Evolutionary conservation across 2,329 filamentous ascomycete species (phyloP).

Genomic region (Ceratocystis colombiana): DNA sequence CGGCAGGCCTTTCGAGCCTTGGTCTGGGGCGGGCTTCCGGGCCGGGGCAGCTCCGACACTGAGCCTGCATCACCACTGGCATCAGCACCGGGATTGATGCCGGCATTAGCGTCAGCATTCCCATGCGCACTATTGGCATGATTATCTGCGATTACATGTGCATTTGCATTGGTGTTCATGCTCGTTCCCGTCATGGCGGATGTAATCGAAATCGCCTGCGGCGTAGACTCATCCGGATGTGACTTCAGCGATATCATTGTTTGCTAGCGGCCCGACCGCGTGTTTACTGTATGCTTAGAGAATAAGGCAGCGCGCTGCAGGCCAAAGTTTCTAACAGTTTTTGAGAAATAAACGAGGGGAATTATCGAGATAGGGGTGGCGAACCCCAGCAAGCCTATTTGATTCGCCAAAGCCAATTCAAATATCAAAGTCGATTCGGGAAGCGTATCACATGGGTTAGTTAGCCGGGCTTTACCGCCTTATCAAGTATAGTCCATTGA

Average conservation of each 20-base stretch:
- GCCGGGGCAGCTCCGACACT: neutral
- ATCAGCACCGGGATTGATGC: neutral
- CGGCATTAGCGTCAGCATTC: neutral
- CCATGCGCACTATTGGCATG: neutral
- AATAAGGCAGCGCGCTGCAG: too few species aligned
- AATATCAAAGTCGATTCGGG: neutral
- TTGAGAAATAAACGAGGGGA: too few species aligned
- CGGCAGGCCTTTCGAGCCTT: constrained; percentile 32
- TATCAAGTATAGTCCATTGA: constrained; percentile 4
- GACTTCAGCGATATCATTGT: constrained; percentile 4
- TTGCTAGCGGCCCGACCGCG: neutral
- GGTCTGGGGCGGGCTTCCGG: constrained; percentile 21
- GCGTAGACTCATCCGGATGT: neutral
- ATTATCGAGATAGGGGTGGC: neutral
- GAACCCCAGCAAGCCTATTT: neutral
- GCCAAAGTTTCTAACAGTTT: too few species aligned
- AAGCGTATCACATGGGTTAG: neutral
- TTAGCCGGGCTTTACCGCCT: constrained; percentile 2
- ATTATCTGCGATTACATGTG: neutral
- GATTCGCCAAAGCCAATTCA: neutral
- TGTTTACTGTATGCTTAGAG: neutral
- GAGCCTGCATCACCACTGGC: neutral
- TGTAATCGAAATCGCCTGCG: neutral
- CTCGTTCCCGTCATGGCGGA: neutral
- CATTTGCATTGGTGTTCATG: neutral